Percentiles rank a stretch among this genome's conserved stretches.
These are phyloP conservation scores for Elsinoe ampelina DNA, from an alignment of 2,329 filamentous ascomycete genomes.

Conservation along the genomic window DNA sequence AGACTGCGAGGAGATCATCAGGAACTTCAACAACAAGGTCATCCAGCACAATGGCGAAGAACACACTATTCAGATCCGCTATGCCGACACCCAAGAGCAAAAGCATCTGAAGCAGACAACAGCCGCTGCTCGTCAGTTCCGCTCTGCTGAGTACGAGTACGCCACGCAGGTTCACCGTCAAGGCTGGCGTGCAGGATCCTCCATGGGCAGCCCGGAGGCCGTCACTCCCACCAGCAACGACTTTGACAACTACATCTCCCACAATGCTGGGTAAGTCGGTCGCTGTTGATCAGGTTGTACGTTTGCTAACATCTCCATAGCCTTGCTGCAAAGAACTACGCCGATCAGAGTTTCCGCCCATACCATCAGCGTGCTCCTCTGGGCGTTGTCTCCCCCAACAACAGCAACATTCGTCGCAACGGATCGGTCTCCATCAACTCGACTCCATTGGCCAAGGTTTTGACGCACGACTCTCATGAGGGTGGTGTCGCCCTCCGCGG, in stretches of 20 bases:
- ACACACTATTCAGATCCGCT: slow-evolving; percentile 82
- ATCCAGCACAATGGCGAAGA: slow-evolving; percentile 58
- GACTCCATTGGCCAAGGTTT: slow-evolving; percentile 12
- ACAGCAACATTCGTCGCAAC: slow-evolving; percentile 19
- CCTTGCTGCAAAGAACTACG: slow-evolving; percentile 28
- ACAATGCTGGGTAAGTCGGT: slow-evolving; percentile 18
- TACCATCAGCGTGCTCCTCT: slow-evolving; percentile 20
- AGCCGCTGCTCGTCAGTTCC: slow-evolving; percentile 87
- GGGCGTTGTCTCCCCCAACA: slow-evolving; percentile 22
- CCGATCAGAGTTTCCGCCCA: slow-evolving; percentile 24
- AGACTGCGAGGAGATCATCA: slow-evolving; percentile 81
- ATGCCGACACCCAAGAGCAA: slow-evolving; percentile 91
- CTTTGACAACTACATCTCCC: slow-evolving; percentile 30
- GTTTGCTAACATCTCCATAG: slow-evolving; percentile 4
- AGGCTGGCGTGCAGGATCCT: neutral
- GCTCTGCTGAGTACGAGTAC: slow-evolving; percentile 75
- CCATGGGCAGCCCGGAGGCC: slow-evolving; percentile 17
- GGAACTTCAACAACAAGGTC: slow-evolving; percentile 66
- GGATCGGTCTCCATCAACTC: slow-evolving; percentile 14
- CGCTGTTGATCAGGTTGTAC: neutral
- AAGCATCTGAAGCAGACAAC: slow-evolving; percentile 96
- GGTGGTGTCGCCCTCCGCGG: slow-evolving; percentile 10
- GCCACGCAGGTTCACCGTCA: slow-evolving; percentile 23
- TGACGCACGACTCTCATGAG: slow-evolving; percentile 10
- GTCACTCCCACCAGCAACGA: slow-evolving; percentile 23